Percentiles rank a stretch among this genome's conserved stretches.
phyloP scores from a whole-genome alignment of 306 rosid genomes.

The Rosa rugosa region DNA sequence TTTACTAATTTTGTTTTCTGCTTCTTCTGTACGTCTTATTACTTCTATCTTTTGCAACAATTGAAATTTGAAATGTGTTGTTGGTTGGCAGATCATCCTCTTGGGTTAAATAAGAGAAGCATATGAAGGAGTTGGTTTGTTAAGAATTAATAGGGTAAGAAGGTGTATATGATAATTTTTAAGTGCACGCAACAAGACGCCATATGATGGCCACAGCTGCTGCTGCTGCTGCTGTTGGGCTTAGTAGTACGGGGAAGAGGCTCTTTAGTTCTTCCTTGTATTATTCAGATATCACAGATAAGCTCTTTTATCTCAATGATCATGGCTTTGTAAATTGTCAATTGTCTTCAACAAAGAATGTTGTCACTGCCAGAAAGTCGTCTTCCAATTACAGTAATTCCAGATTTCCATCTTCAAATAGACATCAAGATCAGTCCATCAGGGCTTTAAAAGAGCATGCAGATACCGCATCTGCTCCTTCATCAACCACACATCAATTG shows the following conservation, averaged over 20 bases:
- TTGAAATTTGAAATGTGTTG: background rate
- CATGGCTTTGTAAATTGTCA: slow-evolving; percentile 55
- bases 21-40: background rate
- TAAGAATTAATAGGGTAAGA: slow-evolving; percentile 16
- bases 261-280: slow-evolving; percentile 71
- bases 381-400: slow-evolving; percentile 49
- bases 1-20: background rate
- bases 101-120: background rate
- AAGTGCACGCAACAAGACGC: slow-evolving; percentile 38
- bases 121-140: background rate
- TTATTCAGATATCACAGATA: slow-evolving; percentile 75
- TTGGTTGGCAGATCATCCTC: slow-evolving; percentile 7
- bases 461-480: slow-evolving; percentile 39
- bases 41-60: background rate
- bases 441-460: slow-evolving; percentile 74
- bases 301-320: slow-evolving; percentile 48
- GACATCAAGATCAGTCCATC: slow-evolving; percentile 39
- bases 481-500: slow-evolving; percentile 45
- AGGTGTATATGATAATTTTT: slow-evolving; percentile 36
- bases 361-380: slow-evolving; percentile 53
- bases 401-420: slow-evolving; percentile 43
- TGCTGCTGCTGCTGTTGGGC: slow-evolving; percentile 76
- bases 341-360: slow-evolving; percentile 45
- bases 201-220: slow-evolving; percentile 88
- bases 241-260: slow-evolving; percentile 78